Evolutionary conservation across 179 eudicot species (phyloP), one percentile per base, ranked within the genome.

Genomic region (Corrigiola litoralis): DNA sequence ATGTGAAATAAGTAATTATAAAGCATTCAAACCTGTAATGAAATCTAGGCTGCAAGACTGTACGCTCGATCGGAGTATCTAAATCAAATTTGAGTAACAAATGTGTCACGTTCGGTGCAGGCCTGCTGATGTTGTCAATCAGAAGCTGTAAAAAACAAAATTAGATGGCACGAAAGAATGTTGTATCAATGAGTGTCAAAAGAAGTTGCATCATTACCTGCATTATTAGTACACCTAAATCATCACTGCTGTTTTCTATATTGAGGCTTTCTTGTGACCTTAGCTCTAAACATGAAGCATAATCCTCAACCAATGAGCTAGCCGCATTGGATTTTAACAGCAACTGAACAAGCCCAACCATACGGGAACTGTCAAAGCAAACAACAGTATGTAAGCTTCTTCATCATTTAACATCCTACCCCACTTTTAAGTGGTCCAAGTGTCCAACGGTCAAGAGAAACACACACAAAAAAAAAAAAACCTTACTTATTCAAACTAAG

Each of bases 31-130:
- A 85, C 99, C 99, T 95, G 90, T 91, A 95, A 79, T 88, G 86
- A 75, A 86, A 88, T 66, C 80, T 88, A 58, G 99, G 99, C 71
- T 88, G 97, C 61, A 95, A 78, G 45, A 82, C 45, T 55, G 99
- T 95, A 64, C 86, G 84, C 65, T 95, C 97, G 54, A 95, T 79
- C 11, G 92, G 79, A 40, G 81, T 62, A 76, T 95, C 96, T 42
- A 91, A 76, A 78, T 95, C 95, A 79, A 95, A 95, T 69, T 82
- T 95, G 60, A 95, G 97, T 44, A 95, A 78, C 63, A 95, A 77
- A 77, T 95, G 99, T 51, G 97, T 63, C 55, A 95, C 70, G 77
- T 95, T 95, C 53, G 99, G 99, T 10, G 97, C 92, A 50, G 97
- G 97, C 14, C 95, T 82, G 66, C 77, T 79, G 72, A 95, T 79